Base-by-base conservation (phyloP, 441 rosid species). In the Pelargonium exstipulatum region DNA sequence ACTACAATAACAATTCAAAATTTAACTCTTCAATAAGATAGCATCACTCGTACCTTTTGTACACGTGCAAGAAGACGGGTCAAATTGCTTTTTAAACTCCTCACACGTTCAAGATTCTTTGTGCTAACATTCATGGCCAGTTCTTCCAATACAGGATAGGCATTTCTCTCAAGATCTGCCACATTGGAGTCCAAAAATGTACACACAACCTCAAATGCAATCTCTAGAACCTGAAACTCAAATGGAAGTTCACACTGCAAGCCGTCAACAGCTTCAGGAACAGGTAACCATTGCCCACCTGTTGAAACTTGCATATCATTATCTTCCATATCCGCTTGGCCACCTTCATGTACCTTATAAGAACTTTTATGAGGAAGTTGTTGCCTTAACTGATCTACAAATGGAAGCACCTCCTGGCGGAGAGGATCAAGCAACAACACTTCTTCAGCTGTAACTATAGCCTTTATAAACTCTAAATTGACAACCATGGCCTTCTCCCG, bases 181-280 rank as follows among this genome's bases (percentile, higher is more conserved):
- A 92, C 98, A 53, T 77, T 80, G 49, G 76, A 79, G 69, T 89
- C 97, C 81, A 90, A 79, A 76, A 67, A 84, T 1, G 88, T 82
- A 68, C 97, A 95, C 53, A 90, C 95, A 53, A 86, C 85, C 78
- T 95, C 95, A 2, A 95, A 81, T 16, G 99, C 99, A 66, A 92
- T 88, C 87, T 95, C 99, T 53, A 95, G 89, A 71, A 95, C 97
- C 76, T 92, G 96, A 82, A 95, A 88, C 77, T 92, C 99, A 71
- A 95, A 95, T 4, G 97, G 97, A 65, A 92, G 97, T 78, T 91
- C 96, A 69, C 78, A 74, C 67, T 90, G 92, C 70, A 85, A 77
- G n/a, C 95, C 92, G 69, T 91, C 99, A 64, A 53, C 87, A 35
- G 84, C 88, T 78, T 90, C 97, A 1, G 86, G 86, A 77, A 84